phyloP scores from a whole-genome alignment of 345 rosid genomes.

The Chamaenerion angustifolium region DNA sequence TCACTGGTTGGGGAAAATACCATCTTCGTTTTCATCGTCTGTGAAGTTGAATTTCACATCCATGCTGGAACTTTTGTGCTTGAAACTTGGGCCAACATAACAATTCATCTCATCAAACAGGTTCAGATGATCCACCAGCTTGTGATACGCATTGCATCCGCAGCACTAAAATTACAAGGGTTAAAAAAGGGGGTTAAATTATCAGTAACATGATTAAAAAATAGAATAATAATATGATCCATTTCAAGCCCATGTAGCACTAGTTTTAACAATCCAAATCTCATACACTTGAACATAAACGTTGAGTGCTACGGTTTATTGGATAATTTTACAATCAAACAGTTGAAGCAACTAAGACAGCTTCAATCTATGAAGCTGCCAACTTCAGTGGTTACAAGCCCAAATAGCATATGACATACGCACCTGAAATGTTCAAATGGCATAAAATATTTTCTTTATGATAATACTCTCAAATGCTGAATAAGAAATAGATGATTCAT shows the following conservation, averaged over 20 bases:
- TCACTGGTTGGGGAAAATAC: conserved; percentile 25
- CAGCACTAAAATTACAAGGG: conserved; percentile 44
- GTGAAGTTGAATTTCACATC: conserved; percentile 51
- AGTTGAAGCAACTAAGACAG: too few species aligned
- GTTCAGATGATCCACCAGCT: conserved; percentile 85
- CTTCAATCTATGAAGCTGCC: too few species aligned
- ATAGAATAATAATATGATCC: background rate
- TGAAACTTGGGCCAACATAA: conserved; percentile 53
- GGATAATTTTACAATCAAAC: too few species aligned
- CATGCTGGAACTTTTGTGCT: conserved; percentile 39
- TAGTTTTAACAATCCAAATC: too few species aligned
- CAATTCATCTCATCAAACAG: conserved; percentile 88
- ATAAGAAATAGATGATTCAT: too few species aligned
- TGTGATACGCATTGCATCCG: conserved; percentile 86
- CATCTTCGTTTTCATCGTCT: conserved; percentile 25
- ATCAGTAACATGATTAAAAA: background rate
- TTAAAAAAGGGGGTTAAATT: background rate
- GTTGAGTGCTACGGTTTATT: too few species aligned
- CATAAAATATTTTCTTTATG: background rate
- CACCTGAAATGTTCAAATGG: background rate
- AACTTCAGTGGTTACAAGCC: too few species aligned
- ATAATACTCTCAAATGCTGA: too few species aligned
- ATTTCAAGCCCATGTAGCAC: background rate
- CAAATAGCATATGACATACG: too few species aligned
- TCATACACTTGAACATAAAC: too few species aligned